Evolutionary conservation across 1,284 basidiomycete genomes (phyloP).

Genomic region (Sporisorium reilianum): DNA sequence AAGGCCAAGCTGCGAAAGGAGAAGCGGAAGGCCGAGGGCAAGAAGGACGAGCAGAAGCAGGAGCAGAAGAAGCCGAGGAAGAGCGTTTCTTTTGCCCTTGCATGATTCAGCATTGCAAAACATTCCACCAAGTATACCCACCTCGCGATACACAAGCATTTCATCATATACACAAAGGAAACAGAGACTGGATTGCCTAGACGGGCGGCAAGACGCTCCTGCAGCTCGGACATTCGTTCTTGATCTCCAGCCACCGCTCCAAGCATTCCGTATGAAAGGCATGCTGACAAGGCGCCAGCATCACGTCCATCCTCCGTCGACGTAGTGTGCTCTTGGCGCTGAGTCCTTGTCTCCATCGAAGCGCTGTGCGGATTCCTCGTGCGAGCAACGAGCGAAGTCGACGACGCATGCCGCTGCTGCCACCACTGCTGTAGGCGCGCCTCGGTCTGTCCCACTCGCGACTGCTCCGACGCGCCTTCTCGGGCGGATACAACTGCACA

Average conservation of each 20-base stretch:
- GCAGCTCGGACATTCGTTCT: constrained; percentile 53
- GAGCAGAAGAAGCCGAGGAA: constrained; percentile 17
- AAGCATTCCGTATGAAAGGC: constrained; percentile 47
- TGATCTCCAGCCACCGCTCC: constrained; percentile 48
- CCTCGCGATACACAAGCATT: not conserved
- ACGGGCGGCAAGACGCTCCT: constrained; percentile 29
- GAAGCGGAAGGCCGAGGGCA: constrained; percentile 8
- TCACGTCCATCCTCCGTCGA: constrained; percentile 35
- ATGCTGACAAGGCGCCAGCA: constrained; percentile 46
- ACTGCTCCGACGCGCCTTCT: constrained; percentile 9
- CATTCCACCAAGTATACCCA: not conserved
- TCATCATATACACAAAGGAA: not conserved
- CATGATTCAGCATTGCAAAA: not conserved
- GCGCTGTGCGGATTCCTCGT: not conserved
- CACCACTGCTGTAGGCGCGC: not conserved
- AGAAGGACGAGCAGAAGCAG: not conserved
- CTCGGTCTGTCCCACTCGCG: not conserved
- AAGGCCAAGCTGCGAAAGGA: constrained; percentile 38
- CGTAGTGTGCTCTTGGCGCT: constrained; percentile 11
- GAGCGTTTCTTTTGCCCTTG: constrained; percentile 39
- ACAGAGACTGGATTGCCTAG: not conserved
- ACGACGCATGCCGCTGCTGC: not conserved
- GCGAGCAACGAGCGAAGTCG: constrained; percentile 5
- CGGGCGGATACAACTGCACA: constrained; percentile 7
- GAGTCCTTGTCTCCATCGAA: constrained; percentile 18